Conservation (phyloP, 2,329 filamentous ascomycete species). For the Alternaria triticina region DNA sequence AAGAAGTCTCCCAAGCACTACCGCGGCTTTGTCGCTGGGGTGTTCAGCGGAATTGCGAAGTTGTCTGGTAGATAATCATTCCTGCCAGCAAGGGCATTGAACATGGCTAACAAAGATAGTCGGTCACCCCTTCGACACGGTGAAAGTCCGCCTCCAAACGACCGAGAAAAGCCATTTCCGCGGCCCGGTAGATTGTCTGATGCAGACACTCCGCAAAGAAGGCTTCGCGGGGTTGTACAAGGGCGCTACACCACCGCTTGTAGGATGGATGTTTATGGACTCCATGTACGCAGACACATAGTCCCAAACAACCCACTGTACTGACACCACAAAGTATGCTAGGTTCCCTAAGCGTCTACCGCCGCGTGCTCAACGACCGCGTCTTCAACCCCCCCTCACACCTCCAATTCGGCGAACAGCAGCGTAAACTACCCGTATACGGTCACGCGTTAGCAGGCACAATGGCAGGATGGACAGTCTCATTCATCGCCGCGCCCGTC, state of each 20-base stretch:
- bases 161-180: conserved; percentile 77
- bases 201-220: conserved; percentile 85
- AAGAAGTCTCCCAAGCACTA: conserved; percentile 65
- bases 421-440: conserved; percentile 68
- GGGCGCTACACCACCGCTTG: conserved; percentile 86
- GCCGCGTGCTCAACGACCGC: conserved; percentile 79
- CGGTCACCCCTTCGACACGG: conserved; percentile 84
- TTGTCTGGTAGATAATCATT: conserved; percentile 67
- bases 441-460: conserved; percentile 90
- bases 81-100: background rate
- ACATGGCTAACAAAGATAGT: conserved; percentile 48
- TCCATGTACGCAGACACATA: conserved; percentile 57
- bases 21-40: conserved; percentile 95
- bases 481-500: conserved; percentile 89
- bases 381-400: conserved; percentile 70
- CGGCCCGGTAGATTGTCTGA: conserved; percentile 83
- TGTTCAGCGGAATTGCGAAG: conserved; percentile 94
- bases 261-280: conserved; percentile 99
- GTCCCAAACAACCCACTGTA: background rate
- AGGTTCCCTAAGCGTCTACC: conserved; percentile 88
- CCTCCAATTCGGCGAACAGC: conserved; percentile 45
- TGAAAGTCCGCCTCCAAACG: conserved; percentile 96
- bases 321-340: conserved; percentile 68
- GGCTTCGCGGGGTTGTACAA: conserved; percentile 89
- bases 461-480: conserved; percentile 86